These are phyloP conservation scores for Wallacemonas sp. DNA, from an alignment of 208 protist species.

Conservation along the genomic window DNA sequence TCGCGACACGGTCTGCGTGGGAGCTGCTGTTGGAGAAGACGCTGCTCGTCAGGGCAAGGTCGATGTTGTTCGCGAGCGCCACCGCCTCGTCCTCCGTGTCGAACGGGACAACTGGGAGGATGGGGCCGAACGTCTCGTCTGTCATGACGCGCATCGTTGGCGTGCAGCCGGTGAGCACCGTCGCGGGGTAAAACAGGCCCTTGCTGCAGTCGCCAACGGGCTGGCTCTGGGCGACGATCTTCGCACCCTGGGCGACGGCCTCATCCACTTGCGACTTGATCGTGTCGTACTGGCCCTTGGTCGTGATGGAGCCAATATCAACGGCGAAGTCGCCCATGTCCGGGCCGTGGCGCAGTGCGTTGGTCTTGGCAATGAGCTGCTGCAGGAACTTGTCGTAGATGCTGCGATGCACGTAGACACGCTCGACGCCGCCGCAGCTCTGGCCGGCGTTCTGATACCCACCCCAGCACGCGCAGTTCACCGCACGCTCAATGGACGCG, in stretches of 20 bases:
- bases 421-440: constrained; percentile 77
- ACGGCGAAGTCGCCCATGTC: constrained; percentile 53
- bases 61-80: constrained; percentile 67
- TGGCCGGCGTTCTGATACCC: constrained; percentile 86
- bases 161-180: constrained; percentile 78
- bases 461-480: constrained; percentile 81
- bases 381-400: constrained; percentile 74
- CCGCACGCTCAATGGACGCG: constrained; percentile 73
- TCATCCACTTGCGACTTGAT: constrained; percentile 70
- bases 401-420: constrained; percentile 68
- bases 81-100: constrained; percentile 78
- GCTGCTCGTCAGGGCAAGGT: constrained; percentile 74
- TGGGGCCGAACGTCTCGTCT: constrained; percentile 94
- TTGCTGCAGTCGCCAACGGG: constrained; percentile 39
- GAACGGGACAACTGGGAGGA: constrained; percentile 80
- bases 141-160: constrained; percentile 79
- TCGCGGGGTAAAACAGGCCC: constrained; percentile 84
- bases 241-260: constrained; percentile 59
- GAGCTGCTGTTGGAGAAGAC: constrained; percentile 61
- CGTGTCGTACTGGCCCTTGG: constrained; percentile 55
- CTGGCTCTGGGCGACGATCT: constrained; percentile 71
- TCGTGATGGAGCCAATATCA: constrained; percentile 77
- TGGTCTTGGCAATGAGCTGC: constrained; percentile 66
- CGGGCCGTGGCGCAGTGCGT: constrained; percentile 69
- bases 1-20: constrained; percentile 39